These are phyloP conservation scores for Leishmania guyanensis DNA, from an alignment of 208 protist species.

Conservation along the genomic window DNA sequence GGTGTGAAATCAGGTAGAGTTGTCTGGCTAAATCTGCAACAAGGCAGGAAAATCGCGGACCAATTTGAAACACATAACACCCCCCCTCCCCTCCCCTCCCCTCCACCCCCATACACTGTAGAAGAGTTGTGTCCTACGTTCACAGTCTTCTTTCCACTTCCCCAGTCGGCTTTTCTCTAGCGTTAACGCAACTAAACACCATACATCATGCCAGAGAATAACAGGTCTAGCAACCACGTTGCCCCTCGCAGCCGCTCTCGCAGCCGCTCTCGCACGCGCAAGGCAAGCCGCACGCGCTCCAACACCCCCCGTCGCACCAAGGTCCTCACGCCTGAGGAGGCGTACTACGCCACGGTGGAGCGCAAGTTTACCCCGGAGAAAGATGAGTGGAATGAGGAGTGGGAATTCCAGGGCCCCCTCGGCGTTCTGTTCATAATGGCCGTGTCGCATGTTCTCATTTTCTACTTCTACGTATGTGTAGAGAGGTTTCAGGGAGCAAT, in stretches of 20 bases:
- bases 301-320: neutral
- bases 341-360: constrained; percentile 52
- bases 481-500: constrained; percentile 78
- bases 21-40: neutral
- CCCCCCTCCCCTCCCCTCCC: too few species aligned
- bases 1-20: neutral
- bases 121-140: neutral
- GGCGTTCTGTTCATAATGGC: constrained; percentile 80
- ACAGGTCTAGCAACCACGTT: constrained; percentile 38
- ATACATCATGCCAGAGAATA: constrained; percentile 43
- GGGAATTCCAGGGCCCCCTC: constrained; percentile 85
- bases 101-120: neutral
- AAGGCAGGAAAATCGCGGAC: neutral
- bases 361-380: constrained; percentile 80
- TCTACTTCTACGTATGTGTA: constrained; percentile 90
- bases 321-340: constrained; percentile 47
- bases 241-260: constrained; percentile 13
- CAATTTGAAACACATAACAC: neutral
- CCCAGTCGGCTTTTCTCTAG: neutral
- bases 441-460: constrained; percentile 85
- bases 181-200: neutral
- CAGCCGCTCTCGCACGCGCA: constrained; percentile 28
- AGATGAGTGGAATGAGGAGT: constrained; percentile 73
- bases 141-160: neutral
- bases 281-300: constrained; percentile 21